Base-by-base conservation (phyloP, 1,284 basidiomycete species). In the Cryptococcus amylolentus region DNA sequence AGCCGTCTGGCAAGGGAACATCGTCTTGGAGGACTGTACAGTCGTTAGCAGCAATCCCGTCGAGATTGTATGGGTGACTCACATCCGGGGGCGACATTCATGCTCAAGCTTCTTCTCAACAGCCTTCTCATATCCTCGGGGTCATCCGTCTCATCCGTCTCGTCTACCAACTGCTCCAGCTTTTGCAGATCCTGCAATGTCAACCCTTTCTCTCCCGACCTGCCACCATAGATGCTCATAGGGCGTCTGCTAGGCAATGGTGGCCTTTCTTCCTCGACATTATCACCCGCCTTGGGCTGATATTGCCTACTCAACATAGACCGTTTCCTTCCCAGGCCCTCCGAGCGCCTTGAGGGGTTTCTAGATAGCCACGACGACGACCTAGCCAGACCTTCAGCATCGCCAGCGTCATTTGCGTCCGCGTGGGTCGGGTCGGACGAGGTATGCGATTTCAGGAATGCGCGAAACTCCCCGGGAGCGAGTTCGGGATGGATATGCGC, bases 401-500 rank as follows among this genome's bases (percentile, higher is more conserved):
- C 68, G 8, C 61, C 64, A 12, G 66, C 71, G 55, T 67, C 63
- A 62, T 66, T 56, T 62, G 43, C 57, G 58, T 70, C 51, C 35
- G 78, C 82, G 68, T 87, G 85, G 31, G 80, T 66, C 1, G 73
- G 83, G 78, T 71, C 85, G 79, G 56, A 63, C 39, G 73, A 73
- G 3, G 94, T 86, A 79, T 98, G 95, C 67, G 96, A 89, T 75
- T 94, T 90, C 65, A 98, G 84, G 71, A 98, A 97, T 28, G 87
- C 87, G 57, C 91, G 86, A 77, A 98, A 98, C 77, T 98, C 92
- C 51, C 87, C 86, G 10, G 96, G 96, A 1, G 94, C 95, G 71
- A 98, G 89, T 80, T 98, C 95, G 20, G 95, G 96, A 73, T 98
- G 95, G 23, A 97, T 81, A 55, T 88, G 86, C 14, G 95, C 95